phyloP scores from a whole-genome alignment of 164 flowering plant genomes.

The grape (Vitis vinifera) region ASM3070453v1 NC_081812.1:17159001-17159500 shows the following conservation, averaged over 20 bases:
- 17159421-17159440: conserved; percentile 1
- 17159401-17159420: conserved; percentile 2
- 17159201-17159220: conserved; percentile 31
- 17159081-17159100: conserved; percentile 23
- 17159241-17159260: conserved; percentile 35
- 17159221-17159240: conserved; percentile 39
- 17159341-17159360: conserved; percentile 15
- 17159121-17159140: conserved; percentile 16
- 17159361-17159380: neutral
- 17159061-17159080: conserved; percentile 24
- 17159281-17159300: conserved; percentile 37
- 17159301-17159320: conserved; percentile 27
- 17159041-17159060: conserved; percentile 44
- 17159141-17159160: conserved; percentile 26
- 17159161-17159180: conserved; percentile 25
- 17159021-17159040: conserved; percentile 56
- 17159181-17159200: conserved; percentile 25
- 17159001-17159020: conserved; percentile 84
- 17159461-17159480: conserved; percentile 1
- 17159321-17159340: conserved; percentile 39
- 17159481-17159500: conserved; percentile 11
- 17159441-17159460: conserved; percentile 17
- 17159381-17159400: conserved; percentile 9
- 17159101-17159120: conserved; percentile 29
- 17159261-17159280: conserved; percentile 33